Conservation (phyloP, 495 filamentous ascomycete genomes). For the Penicillium tannophilum region DNA sequence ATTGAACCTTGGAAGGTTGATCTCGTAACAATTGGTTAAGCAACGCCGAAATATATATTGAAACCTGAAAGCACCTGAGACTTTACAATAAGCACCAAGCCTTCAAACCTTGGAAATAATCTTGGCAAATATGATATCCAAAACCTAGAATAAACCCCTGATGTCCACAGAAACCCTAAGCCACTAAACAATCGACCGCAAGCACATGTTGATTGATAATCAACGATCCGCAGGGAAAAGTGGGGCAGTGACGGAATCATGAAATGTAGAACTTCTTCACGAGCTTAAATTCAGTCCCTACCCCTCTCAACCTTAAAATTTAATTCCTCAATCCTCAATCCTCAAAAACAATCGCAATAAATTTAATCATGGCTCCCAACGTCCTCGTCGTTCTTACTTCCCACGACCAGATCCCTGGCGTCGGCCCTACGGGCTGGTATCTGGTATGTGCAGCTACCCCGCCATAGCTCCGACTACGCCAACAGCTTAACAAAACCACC, state of each 20-base stretch:
- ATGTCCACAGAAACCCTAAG: not conserved
- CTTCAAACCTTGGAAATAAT: no score
- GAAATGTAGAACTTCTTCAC: not conserved
- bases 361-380: slow-evolving; percentile 48
- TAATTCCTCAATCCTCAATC: not conserved
- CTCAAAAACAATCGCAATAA: not conserved
- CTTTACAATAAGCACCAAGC: no score
- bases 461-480: not conserved
- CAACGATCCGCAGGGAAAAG: not conserved
- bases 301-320: not conserved
- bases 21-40: no score
- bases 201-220: not conserved
- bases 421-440: slow-evolving; percentile 66
- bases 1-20: no score
- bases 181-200: not conserved
- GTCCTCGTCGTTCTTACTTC: slow-evolving; percentile 72
- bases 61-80: no score
- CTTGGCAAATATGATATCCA: not conserved
- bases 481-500: no score
- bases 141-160: not conserved
- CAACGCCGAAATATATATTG: no score
- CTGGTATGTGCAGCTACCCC: slow-evolving; percentile 44
- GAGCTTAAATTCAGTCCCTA: not conserved
- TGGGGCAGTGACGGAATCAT: not conserved
- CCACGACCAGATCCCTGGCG: slow-evolving; percentile 52